Conservation (phyloP, 495 filamentous ascomycete genomes). For the Terfezia boudieri region DNA sequence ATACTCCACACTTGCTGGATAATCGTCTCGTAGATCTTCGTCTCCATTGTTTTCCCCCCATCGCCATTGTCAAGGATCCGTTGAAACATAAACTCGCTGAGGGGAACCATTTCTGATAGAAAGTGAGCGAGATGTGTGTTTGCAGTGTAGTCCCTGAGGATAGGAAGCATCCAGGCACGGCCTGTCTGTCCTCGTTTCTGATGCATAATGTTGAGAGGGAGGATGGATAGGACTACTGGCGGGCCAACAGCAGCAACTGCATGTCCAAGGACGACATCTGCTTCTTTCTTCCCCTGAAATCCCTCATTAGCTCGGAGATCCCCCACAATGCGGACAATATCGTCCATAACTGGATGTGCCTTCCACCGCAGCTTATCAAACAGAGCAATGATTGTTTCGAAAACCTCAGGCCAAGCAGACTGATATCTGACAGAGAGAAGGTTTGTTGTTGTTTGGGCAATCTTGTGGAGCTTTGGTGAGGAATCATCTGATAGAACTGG, state of each 20-base stretch:
- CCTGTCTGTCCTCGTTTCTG: constrained; percentile 55
- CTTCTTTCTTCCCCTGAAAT: constrained; percentile 86
- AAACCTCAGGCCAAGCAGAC: constrained; percentile 84
- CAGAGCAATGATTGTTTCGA: constrained; percentile 67
- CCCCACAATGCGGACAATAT: constrained; percentile 53
- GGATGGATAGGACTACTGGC: constrained; percentile 48
- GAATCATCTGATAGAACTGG: constrained; percentile 69
- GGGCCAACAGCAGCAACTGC: constrained; percentile 80
- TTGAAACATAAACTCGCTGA: constrained; percentile 80
- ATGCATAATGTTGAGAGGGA: constrained; percentile 66
- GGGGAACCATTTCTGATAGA: constrained; percentile 56
- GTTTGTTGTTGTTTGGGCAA: constrained; percentile 42
- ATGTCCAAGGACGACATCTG: constrained; percentile 65
- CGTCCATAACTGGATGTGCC: constrained; percentile 48
- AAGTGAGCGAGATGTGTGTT: constrained; percentile 79
- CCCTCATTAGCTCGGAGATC: constrained; percentile 74
- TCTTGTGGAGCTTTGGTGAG: constrained; percentile 56
- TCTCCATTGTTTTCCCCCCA: constrained; percentile 69
- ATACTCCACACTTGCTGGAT: constrained; percentile 89
- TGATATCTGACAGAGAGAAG: constrained; percentile 80
- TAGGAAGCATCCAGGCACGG: constrained; percentile 81
- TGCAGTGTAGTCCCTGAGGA: constrained; percentile 60
- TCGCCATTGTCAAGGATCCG: constrained; percentile 56
- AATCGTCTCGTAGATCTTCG: constrained; percentile 91
- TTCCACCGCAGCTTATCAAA: constrained; percentile 76